A percentile compares a stretch with the other conserved stretches of the same genome.
Conservation (phyloP, 129 eudicot genomes). For the Tagetes patula region DNA sequence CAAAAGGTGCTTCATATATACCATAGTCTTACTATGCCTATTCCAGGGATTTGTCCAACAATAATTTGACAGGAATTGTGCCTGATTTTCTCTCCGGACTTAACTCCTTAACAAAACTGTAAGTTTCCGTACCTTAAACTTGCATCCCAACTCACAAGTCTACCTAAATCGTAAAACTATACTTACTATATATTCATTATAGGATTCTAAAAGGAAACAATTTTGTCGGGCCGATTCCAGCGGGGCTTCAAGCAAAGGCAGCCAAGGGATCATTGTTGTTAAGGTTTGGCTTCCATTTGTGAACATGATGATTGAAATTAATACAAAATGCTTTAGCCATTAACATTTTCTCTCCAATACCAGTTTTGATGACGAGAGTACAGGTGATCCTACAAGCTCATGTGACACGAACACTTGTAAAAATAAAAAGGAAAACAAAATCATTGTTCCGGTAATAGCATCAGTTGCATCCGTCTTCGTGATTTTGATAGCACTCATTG, state of each 20-base stretch:
- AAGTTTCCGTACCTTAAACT: conserved; percentile 24
- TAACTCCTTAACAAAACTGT: conserved; percentile 39
- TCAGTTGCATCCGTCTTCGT: conserved; percentile 24
- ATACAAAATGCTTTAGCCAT: background rate
- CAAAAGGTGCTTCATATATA: background rate
- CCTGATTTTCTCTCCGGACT: conserved; percentile 44
- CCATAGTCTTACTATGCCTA: background rate
- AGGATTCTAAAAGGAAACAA: conserved; percentile 50
- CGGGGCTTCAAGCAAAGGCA: conserved; percentile 37
- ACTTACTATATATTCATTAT: background rate
- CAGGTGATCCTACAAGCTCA: conserved; percentile 16
- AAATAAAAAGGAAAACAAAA: conserved; percentile 35
- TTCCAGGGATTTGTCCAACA: conserved; percentile 58
- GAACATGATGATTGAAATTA: background rate
- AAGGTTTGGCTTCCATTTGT: conserved; percentile 33
- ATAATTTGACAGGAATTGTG: conserved; percentile 45
- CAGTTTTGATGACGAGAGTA: conserved; percentile 29
- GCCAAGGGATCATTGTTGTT: conserved; percentile 34
- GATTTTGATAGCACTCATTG: conserved; percentile 24
- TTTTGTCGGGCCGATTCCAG: conserved; percentile 48
- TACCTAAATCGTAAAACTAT: background rate
- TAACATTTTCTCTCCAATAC: background rate
- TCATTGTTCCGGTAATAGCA: conserved; percentile 37
- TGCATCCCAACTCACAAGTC: background rate
- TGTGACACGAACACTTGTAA: conserved; percentile 32